Percentiles rank a stretch among this genome's conserved stretches.
phyloP scores from a whole-genome alignment of 73 alveolate species.

The Tetrahymena thermophila region DNA sequence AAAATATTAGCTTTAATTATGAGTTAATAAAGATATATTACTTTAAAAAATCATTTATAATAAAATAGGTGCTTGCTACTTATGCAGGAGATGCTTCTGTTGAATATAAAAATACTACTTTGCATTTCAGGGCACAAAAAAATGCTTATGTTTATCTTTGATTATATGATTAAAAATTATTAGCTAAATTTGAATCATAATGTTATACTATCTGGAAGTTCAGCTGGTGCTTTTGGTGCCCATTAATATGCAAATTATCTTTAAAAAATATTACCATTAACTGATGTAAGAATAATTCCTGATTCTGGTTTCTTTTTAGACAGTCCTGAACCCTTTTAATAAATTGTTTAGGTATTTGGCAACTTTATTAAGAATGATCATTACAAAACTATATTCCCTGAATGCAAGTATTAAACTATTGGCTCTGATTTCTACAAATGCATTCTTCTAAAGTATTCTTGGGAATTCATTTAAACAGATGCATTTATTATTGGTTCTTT shows the following conservation, averaged over 20 bases:
- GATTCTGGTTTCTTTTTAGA: not conserved
- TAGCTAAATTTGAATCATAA: not conserved
- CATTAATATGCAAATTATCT: not conserved
- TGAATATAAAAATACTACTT: not conserved
- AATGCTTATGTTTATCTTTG: not conserved
- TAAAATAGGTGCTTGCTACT: not conserved
- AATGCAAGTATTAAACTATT: not conserved
- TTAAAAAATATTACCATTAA: not conserved
- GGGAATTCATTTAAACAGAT: not conserved
- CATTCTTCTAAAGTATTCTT: not conserved
- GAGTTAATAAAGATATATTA: too few species aligned
- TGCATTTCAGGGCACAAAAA: not conserved
- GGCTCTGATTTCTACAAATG: not conserved
- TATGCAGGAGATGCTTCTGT: not conserved
- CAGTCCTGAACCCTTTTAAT: not conserved
- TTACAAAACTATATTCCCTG: not conserved
- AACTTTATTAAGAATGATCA: not conserved
- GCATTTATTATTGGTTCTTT: not conserved
- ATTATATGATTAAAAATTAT: not conserved
- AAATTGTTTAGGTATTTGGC: not conserved
- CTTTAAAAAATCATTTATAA: too few species aligned
- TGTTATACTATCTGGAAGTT: not conserved
- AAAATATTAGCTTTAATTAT: too few species aligned
- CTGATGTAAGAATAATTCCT: not conserved
- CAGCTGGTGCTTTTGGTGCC: not conserved